A percentile compares a stretch with the other conserved stretches of the same genome.
Evolutionary conservation across 78 protist genomes (phyloP).

Genomic region (Thecamonas trahens): DNA sequence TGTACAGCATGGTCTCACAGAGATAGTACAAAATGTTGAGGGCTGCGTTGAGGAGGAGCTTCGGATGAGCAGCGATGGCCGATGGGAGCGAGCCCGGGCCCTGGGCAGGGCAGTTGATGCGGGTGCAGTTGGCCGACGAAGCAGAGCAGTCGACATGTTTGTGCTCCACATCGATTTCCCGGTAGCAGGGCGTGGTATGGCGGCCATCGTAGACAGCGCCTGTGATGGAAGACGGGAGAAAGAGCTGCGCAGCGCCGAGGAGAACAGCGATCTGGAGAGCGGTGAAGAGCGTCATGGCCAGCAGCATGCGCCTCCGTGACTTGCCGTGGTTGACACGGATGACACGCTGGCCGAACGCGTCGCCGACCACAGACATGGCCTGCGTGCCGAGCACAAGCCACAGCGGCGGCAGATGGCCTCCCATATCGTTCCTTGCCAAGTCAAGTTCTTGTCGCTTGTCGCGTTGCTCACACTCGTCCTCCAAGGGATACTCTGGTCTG

Average conservation of each 20-base stretch:
- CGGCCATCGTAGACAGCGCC: conserved; percentile 26
- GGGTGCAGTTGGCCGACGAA: conserved; percentile 29
- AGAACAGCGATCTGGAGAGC: conserved; percentile 41
- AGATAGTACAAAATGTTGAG: conserved; percentile 42
- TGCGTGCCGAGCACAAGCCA: conserved; percentile 21
- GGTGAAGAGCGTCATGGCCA: conserved; percentile 29
- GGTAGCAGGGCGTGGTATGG: conserved; percentile 16
- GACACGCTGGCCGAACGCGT: conserved; percentile 50
- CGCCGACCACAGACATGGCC: conserved; percentile 27
- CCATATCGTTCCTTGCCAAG: no score
- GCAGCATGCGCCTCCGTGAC: conserved; percentile 35
- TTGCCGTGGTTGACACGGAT: conserved; percentile 32
- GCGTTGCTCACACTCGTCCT: no score
- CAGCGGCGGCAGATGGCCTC: no score
- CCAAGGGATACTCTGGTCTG: no score
- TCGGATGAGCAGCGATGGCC: conserved; percentile 22
- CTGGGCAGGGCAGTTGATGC: conserved; percentile 32
- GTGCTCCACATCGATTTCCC: conserved; percentile 31
- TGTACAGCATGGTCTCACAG: conserved; percentile 41
- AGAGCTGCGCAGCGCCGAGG: conserved; percentile 21
- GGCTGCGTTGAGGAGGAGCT: conserved; percentile 36
- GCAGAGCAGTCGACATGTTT: conserved; percentile 24
- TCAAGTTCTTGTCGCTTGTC: no score
- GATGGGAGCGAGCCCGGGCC: conserved; percentile 46
- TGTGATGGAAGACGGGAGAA: conserved; percentile 29